Evolutionary conservation across 2,329 filamentous ascomycete genomes (phyloP), one percentile per base, ranked within the genome.

Genomic region (Aspergillus brunneoviolaceus): DNA sequence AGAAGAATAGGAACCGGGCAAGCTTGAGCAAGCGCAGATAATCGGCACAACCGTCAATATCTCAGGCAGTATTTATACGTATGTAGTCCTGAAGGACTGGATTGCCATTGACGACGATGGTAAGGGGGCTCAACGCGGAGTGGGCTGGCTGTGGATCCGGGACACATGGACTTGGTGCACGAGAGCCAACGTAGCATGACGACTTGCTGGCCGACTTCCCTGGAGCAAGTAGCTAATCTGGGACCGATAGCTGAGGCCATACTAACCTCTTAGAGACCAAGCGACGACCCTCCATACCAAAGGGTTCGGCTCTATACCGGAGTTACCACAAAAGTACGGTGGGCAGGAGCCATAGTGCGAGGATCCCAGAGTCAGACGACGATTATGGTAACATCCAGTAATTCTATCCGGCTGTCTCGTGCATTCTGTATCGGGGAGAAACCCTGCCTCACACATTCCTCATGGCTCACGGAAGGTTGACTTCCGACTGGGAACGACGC

Each of bases 301-400:
- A 66, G 45, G 51, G 45, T 58, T 55, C 58, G 63, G 58, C 51
- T 48, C 27, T 60, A 56, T 55, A 59, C 57, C 59, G 60, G 51
- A 58, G 61, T 65, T 65, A 58, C 58, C 57, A 57, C 57, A 54
- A 55, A 58, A 56, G 47, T 42, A 51, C 56, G 51, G 42, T 25
- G 42, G 27, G 45, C 50, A 33, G 42, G 53, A 55, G 39, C 53
- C 21, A 49, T 49, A 55, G 57, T 54, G 51, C 11, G 51, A 60
- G 60, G 54, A 53, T 60, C 60, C 58, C n/a, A 58, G 49, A 63
- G 62, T 67, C 62, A 67, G 62, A 56, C 60, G 64, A 61, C 59
- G 33, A 55, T 19, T 45, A 57, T 42, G 55, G 48, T 58, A 49
- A 59, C 49, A 55, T 60, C 57, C 48, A 50, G 47, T 42, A 49